Percentiles rank a stretch among this genome's conserved stretches.
phyloP scores from a whole-genome alignment of 257 asterid species.

The Marsdenia floribunda region DNA sequence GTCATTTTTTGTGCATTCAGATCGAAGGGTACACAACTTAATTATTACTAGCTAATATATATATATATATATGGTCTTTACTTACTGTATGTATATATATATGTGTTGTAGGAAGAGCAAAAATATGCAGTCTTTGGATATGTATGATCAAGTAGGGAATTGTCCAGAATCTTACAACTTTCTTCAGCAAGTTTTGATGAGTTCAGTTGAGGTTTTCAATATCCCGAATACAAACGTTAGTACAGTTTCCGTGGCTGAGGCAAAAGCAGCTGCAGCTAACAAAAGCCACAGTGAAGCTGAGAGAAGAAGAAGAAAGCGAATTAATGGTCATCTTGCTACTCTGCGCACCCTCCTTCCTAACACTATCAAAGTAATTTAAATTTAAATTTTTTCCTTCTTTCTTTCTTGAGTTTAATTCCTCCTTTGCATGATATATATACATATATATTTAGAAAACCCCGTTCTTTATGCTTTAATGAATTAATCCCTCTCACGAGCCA shows the following conservation, averaged over 20 bases:
- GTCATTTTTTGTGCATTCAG: background rate
- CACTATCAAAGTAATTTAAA: constrained; percentile 50
- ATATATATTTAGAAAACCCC: too few relatives aligned
- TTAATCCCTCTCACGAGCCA: too few relatives aligned
- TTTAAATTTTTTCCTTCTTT: background rate
- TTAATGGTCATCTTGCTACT: constrained; percentile 86
- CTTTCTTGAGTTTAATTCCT: background rate
- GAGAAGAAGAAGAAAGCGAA: constrained; percentile 71
- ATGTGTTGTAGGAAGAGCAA: background rate
- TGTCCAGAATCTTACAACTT: constrained; percentile 40
- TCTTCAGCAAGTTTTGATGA: constrained; percentile 32
- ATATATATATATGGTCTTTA: too few relatives aligned
- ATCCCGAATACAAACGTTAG: constrained; percentile 34
- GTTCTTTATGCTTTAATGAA: too few relatives aligned
- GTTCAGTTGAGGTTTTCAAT: constrained; percentile 15
- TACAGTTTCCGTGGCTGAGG: constrained; percentile 63
- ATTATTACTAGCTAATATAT: too few relatives aligned
- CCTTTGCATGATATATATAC: background rate
- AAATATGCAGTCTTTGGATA: constrained; percentile 42
- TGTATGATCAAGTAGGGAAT: constrained; percentile 41
- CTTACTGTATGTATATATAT: background rate
- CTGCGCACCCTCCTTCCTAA: constrained; percentile 79
- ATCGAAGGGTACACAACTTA: background rate
- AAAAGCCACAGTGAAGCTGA: constrained; percentile 92
- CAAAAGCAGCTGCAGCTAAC: constrained; percentile 67